phyloP scores from a whole-genome alignment of 2,329 filamentous ascomycete species.

The Pseudopyrenochaeta lycopersici region DNA sequence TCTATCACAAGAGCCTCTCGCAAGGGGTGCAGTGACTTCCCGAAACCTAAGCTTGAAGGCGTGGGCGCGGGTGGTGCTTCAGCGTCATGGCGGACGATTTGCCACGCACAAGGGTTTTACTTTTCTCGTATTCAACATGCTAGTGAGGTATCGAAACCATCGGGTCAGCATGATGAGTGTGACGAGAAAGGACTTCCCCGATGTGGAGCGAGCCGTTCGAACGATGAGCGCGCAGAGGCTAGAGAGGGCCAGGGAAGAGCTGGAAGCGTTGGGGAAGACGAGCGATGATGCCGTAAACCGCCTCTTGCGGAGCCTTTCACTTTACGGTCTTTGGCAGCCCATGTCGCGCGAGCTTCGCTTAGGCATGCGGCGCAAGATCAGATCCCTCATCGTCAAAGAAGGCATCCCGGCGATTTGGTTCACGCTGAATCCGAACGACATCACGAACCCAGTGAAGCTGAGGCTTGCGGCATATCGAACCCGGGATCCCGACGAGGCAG shows the following conservation, averaged over 20 bases:
- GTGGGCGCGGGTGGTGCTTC: slow-evolving; percentile 5
- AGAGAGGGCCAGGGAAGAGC: slow-evolving; percentile 2
- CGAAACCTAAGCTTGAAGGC: slow-evolving; percentile 4
- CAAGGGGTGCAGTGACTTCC: slow-evolving; percentile 1
- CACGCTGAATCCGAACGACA: slow-evolving; percentile 8
- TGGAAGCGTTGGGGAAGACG: slow-evolving; percentile 4
- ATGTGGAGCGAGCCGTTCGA: slow-evolving; percentile 2
- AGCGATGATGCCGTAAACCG: slow-evolving; percentile 2
- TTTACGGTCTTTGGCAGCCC: slow-evolving; percentile 7
- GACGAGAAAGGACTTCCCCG: slow-evolving; percentile 1
- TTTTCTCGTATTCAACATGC: slow-evolving; percentile 8
- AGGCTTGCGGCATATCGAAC: slow-evolving; percentile 6
- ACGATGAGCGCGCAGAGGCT: slow-evolving; percentile 1
- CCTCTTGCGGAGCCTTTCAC: slow-evolving; percentile 6
- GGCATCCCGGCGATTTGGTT: slow-evolving; percentile 6
- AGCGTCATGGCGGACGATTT: slow-evolving; percentile 4
- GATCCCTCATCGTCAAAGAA: slow-evolving; percentile 2
- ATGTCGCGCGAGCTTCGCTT: slow-evolving; percentile 5
- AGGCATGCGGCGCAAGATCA: slow-evolving; percentile 5
- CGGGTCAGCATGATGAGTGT: slow-evolving; percentile 10
- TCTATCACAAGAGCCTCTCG: slow-evolving; percentile 3
- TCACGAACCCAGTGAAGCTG: slow-evolving; percentile 7
- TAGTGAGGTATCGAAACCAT: slow-evolving; percentile 4
- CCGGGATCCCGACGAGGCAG: neutral
- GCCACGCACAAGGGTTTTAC: slow-evolving; percentile 1